phyloP scores from a whole-genome alignment of 805 yeast species.

The Pichia phayaonensis region DNA sequence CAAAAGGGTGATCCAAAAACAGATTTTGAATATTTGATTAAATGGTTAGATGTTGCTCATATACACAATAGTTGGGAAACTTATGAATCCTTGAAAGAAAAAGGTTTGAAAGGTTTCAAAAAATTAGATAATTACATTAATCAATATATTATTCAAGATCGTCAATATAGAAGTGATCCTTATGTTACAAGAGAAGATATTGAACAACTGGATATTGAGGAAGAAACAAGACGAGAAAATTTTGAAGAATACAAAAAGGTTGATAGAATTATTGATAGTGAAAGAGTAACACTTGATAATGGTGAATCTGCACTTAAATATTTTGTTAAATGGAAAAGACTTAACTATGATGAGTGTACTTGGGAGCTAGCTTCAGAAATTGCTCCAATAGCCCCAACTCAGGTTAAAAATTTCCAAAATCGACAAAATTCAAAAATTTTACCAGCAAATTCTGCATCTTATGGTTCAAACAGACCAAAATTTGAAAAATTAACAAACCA shows the following conservation, averaged over 20 bases:
- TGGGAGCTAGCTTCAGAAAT: constrained; percentile 93
- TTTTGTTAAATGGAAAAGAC: constrained; percentile 87
- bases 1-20: constrained; percentile 41
- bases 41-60: constrained; percentile 86
- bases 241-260: constrained; percentile 76
- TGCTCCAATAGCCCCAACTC: constrained; percentile 74
- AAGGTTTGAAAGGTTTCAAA: constrained; percentile 62
- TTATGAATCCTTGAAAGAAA: constrained; percentile 41
- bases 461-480: constrained; percentile 69
- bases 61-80: constrained; percentile 93
- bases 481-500: constrained; percentile 83
- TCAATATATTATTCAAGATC: constrained; percentile 64
- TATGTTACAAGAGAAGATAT: constrained; percentile 82
- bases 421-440: constrained; percentile 76
- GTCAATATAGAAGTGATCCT: constrained; percentile 72
- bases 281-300: constrained; percentile 54
- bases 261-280: constrained; percentile 84
- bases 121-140: constrained; percentile 86
- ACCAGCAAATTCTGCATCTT: constrained; percentile 73
- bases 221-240: constrained; percentile 77
- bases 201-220: constrained; percentile 88
- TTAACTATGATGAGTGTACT: constrained; percentile 91
- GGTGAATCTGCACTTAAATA: constrained; percentile 69
- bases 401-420: constrained; percentile 75
- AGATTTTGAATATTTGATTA: constrained; percentile 55